Percentiles rank a stretch among this genome's conserved stretches.
Conservation (phyloP, 176 grass and related monocot genomes). For the Oropetium thomaeum region DNA sequence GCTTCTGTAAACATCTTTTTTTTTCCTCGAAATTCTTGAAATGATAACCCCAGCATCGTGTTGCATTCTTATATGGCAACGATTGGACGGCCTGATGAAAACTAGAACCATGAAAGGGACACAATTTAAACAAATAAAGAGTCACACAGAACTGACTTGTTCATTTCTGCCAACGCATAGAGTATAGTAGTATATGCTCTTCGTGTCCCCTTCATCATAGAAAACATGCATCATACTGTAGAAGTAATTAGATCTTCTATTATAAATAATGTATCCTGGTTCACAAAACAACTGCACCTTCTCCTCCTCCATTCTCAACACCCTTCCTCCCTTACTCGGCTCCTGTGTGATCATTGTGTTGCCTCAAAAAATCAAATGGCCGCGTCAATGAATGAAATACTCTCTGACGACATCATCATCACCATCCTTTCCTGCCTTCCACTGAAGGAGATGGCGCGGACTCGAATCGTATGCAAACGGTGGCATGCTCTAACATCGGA, state of each 20-base stretch:
- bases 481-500: slow-evolving; percentile 8
- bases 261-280: not conserved
- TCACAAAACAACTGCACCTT: not conserved
- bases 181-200: not conserved
- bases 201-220: too few species aligned
- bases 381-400: not conserved
- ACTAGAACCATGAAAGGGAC: not conserved
- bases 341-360: not conserved
- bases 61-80: not conserved
- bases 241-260: not conserved
- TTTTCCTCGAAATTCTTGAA: too few species aligned
- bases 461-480: not conserved
- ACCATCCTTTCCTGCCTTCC: slow-evolving; percentile 12
- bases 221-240: too few species aligned
- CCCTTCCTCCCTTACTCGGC: not conserved
- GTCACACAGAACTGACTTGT: not conserved
- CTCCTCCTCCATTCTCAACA: not conserved
- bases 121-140: too few species aligned
- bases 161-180: not conserved
- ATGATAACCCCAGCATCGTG: not conserved
- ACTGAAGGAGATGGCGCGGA: not conserved
- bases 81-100: not conserved
- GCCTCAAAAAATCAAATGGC: not conserved
- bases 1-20: too few species aligned
- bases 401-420: not conserved